phyloP scores from a whole-genome alignment of 176 grass and related monocot genomes.

The Oryza glumipatula region DNA sequence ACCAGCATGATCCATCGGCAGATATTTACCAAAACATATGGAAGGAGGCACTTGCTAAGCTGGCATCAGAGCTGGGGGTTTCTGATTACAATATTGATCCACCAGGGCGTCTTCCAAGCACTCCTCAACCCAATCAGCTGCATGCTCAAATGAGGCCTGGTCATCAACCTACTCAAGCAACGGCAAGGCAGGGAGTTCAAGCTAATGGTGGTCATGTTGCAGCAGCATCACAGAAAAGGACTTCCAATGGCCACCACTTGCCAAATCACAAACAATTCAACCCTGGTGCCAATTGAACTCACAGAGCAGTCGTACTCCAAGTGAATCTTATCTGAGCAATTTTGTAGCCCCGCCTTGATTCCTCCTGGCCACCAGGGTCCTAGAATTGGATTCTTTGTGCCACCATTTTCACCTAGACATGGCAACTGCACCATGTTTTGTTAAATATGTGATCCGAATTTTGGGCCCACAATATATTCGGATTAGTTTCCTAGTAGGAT shows the following conservation, averaged over 20 bases:
- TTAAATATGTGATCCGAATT: no score
- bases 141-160: neutral
- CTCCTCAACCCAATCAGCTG: neutral
- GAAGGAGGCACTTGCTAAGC: constrained; percentile 46
- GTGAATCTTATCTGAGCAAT: neutral
- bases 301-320: constrained; percentile 17
- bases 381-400: neutral
- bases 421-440: neutral
- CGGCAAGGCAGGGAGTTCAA: neutral
- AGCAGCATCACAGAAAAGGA: neutral
- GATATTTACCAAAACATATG: constrained; percentile 27
- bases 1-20: neutral
- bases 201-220: neutral
- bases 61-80: constrained; percentile 62
- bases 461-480: no score
- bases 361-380: neutral
- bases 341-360: constrained; percentile 4
- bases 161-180: neutral
- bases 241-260: neutral
- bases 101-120: neutral
- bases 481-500: no score
- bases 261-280: neutral
- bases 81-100: constrained; percentile 34
- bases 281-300: constrained; percentile 25
- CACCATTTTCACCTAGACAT: neutral